Percentiles rank a stretch among this genome's conserved stretches.
These are phyloP conservation scores for Coriaria nepalensis DNA, from an alignment of 306 rosid genomes.

Conservation along the genomic window DNA sequence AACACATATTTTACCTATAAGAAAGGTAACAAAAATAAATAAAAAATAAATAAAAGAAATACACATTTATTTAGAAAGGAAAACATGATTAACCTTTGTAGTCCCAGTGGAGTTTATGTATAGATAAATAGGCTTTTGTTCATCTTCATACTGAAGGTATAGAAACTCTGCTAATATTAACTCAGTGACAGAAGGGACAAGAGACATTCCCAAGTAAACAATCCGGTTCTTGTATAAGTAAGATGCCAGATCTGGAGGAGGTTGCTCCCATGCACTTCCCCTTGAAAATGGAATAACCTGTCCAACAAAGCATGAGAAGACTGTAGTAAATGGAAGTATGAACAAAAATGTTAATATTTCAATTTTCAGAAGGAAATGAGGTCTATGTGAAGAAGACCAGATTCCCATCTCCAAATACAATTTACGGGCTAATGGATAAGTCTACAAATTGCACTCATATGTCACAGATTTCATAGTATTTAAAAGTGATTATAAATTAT, in stretches of 20 bases:
- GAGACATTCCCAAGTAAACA: slow-evolving; percentile 89
- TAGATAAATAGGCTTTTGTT: slow-evolving; percentile 63
- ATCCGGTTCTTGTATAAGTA: slow-evolving; percentile 84
- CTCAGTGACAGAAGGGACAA: slow-evolving; percentile 89
- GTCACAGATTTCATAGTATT: no score
- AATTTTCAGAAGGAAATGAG: background rate
- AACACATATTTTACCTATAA: no score
- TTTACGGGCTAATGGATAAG: no score
- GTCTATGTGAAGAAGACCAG: no score
- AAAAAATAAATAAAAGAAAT: slow-evolving; percentile 1
- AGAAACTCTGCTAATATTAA: slow-evolving; percentile 85
- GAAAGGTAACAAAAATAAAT: slow-evolving; percentile 2
- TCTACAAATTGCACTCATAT: no score
- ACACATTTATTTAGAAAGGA: background rate
- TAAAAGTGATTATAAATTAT: no score
- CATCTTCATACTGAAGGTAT: slow-evolving; percentile 82
- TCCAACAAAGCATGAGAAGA: slow-evolving; percentile 10
- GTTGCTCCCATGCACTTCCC: slow-evolving; percentile 93
- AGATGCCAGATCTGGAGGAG: slow-evolving; percentile 91
- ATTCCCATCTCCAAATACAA: no score
- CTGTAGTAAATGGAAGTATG: background rate
- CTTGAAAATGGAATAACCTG: slow-evolving; percentile 85
- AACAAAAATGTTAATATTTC: background rate
- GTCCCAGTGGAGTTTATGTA: slow-evolving; percentile 95
- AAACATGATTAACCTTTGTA: slow-evolving; percentile 43